Base-by-base conservation (phyloP, 805 yeast genomes). In the Alloascoidea hylecoeti region DNA sequence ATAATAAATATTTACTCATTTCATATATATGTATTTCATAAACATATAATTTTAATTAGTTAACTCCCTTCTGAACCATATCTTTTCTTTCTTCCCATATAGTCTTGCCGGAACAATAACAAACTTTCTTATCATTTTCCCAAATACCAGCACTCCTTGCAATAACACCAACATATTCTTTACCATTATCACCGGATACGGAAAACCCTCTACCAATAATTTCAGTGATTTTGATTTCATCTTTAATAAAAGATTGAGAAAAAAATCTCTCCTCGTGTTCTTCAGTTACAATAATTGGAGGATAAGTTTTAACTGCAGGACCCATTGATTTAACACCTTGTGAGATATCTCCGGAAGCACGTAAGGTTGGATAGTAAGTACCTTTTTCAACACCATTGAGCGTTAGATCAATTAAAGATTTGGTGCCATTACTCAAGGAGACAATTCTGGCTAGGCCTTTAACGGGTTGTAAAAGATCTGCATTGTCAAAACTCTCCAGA, bases 71-170 rank as follows among this genome's bases (percentile, higher is more conserved):
- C 3, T 54, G 45, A 23, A 73, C 54, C 1, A 94, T 94, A 50
- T 85, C 95, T 37, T 63, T 57, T 40, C 96, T 67, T 56, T 89
- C 98, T 54, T 92, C 86, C 97, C 98, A 89, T 17, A 89, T 74
- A 0, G 95, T 83, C 65, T 86, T 85, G 14, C 98, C 98, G 13
- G 89, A 77, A 57, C 97, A 92, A 23, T 89, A 78, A 58, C 98
- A 89, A 2, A 89, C 94, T 42, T 76, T 76, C 58, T 89, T 89
- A 47, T 80, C 83, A 58, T 92, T 92, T 53, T 89, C 95, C 96
- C 97, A 92, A 17, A 76, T 82, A 13, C 98, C 98, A 1, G 98
- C 97, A 49, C 94, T 80, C 50, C 97, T 70, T 1, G 97, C 97
- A 52, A 92, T 74, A 16, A 89, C 95, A 18, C 98, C 97, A 37